phyloP scores from a whole-genome alignment of 2,329 filamentous ascomycete genomes.

The Sarocladiaceae sp. region DNA sequence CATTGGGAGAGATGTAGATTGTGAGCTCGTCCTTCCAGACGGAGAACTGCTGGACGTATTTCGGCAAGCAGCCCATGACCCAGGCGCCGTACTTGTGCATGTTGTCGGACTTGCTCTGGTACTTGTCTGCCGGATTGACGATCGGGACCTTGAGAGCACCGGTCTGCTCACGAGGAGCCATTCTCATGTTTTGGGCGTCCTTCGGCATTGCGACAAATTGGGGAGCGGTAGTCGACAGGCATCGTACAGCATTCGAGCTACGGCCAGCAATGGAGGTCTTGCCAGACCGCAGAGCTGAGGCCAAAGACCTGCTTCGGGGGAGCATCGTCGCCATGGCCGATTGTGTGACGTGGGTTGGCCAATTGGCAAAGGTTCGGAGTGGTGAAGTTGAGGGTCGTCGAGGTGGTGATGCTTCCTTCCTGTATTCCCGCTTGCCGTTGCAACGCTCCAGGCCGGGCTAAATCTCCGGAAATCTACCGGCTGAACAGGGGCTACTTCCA shows the following conservation, averaged over 20 bases:
- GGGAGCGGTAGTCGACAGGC: conserved; percentile 46
- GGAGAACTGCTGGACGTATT: conserved; percentile 98
- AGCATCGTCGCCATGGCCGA: conserved; percentile 57
- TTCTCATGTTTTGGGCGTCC: conserved; percentile 63
- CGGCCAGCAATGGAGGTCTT: conserved; percentile 38
- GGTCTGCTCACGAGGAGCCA: conserved; percentile 52
- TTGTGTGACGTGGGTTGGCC: conserved; percentile 30
- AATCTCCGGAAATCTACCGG: conserved; percentile 27
- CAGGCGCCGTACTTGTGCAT: conserved; percentile 95
- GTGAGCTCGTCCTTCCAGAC: conserved; percentile 99
- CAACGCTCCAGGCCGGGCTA: neutral
- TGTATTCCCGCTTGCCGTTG: neutral
- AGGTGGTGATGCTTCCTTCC: conserved; percentile 20
- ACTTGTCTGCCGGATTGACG: conserved; percentile 92
- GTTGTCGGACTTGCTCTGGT: conserved; percentile 77
- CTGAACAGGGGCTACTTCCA: conserved; percentile 4
- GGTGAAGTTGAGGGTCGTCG: conserved; percentile 13
- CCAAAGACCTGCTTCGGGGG: conserved; percentile 51
- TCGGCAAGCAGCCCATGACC: conserved; percentile 92
- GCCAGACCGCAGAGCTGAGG: conserved; percentile 51
- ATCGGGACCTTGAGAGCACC: conserved; percentile 71
- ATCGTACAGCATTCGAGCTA: conserved; percentile 35
- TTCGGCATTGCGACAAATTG: conserved; percentile 53
- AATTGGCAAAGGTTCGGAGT: conserved; percentile 34
- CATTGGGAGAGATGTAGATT: conserved; percentile 84